These are phyloP conservation scores for Phytophthora europaea DNA, from an alignment of 352 stramenopile genomes.

Conservation along the genomic window DNA sequence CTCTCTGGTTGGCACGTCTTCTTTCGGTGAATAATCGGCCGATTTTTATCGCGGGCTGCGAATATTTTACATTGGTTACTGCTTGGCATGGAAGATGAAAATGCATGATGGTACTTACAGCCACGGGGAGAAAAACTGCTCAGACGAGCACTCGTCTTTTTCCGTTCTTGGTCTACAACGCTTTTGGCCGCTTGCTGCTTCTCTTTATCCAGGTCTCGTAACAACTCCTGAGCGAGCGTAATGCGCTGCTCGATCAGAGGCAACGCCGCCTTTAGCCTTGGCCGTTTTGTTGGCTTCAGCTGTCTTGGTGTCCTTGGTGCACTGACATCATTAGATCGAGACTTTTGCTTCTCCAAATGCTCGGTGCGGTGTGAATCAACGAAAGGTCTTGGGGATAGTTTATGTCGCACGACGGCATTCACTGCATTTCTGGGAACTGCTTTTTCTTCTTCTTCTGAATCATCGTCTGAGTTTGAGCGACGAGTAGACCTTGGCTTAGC, in stretches of 20 bases:
- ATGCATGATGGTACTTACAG: constrained; percentile 14
- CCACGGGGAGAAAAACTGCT: background rate
- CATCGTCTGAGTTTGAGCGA: constrained; percentile 1
- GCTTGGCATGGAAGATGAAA: background rate
- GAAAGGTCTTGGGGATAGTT: background rate
- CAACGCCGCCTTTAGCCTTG: constrained; percentile 4
- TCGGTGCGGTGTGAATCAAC: background rate
- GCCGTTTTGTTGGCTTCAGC: constrained; percentile 5
- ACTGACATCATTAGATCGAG: background rate
- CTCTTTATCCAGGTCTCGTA: constrained; percentile 18
- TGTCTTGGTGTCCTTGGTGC: background rate
- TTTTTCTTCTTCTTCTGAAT: constrained; percentile 34
- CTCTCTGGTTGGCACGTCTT: background rate
- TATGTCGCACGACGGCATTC: background rate
- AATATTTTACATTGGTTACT: background rate
- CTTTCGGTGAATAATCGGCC: background rate
- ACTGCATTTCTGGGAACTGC: constrained; percentile 6
- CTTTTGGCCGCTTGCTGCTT: constrained; percentile 1
- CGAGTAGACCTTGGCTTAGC: constrained; percentile 2
- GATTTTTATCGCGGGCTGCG: background rate
- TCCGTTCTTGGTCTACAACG: background rate
- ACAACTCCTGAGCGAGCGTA: constrained; percentile 14
- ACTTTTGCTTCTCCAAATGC: background rate
- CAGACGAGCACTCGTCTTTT: background rate
- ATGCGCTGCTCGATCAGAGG: constrained; percentile 31